A percentile compares a stretch with the other conserved stretches of the same genome.
phyloP scores from a whole-genome alignment of 306 rosid species.

The Vigna mungo region DNA sequence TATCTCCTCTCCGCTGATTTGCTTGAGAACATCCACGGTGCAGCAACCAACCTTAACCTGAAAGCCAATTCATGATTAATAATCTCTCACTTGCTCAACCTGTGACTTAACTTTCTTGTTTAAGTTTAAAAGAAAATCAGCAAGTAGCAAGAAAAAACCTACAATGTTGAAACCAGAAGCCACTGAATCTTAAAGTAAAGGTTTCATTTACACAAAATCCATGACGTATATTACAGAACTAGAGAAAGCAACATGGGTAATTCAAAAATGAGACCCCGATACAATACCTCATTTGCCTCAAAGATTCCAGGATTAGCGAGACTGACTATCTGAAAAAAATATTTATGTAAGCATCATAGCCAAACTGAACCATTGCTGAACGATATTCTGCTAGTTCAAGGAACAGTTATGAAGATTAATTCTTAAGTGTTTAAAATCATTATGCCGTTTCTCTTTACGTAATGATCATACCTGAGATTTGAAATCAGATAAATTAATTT shows the following conservation, averaged over 20 bases:
- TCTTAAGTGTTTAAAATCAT: conserved; percentile 41
- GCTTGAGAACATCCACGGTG: conserved; percentile 89
- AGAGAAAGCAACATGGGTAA: conserved; percentile 19
- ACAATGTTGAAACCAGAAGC: conserved; percentile 17
- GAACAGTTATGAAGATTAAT: conserved; percentile 37
- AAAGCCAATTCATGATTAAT: conserved; percentile 42
- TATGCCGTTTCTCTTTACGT: neutral
- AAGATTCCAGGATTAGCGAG: conserved; percentile 85
- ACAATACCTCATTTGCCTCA: conserved; percentile 93
- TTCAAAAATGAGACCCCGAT: neutral
- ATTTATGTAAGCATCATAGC: conserved; percentile 35
- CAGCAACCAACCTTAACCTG: conserved; percentile 95
- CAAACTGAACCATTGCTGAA: conserved; percentile 1
- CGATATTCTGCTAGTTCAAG: conserved; percentile 6
- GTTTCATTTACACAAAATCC: conserved; percentile 10
- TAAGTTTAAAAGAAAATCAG: conserved; percentile 8
- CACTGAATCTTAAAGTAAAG: conserved; percentile 21
- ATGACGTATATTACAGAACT: neutral
- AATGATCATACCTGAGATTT: conserved; percentile 64
- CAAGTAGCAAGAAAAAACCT: conserved; percentile 6
- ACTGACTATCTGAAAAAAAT: conserved; percentile 68
- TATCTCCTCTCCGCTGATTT: conserved; percentile 91
- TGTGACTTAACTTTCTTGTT: neutral
- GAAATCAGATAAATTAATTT: conserved; percentile 64
- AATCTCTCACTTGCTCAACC: conserved; percentile 27